These are phyloP conservation scores for Emericellopsis atlantica DNA, from an alignment of 2,329 filamentous ascomycete genomes.

Conservation along the genomic window DNA sequence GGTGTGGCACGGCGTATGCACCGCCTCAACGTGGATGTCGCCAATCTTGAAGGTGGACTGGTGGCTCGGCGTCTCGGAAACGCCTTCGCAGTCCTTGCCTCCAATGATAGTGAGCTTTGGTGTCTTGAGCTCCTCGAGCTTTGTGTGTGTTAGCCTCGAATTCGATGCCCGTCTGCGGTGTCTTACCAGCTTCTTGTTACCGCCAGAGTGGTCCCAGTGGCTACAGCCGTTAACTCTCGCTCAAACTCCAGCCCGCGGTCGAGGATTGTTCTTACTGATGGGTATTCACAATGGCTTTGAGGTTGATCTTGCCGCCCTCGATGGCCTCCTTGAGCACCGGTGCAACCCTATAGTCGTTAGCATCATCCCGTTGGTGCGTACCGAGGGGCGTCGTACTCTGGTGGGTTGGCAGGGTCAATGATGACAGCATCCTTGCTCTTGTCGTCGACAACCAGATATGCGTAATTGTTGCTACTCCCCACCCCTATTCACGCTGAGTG, in stretches of 20 bases:
- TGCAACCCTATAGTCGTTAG: slow-evolving; percentile 31
- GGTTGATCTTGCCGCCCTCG: slow-evolving; percentile 58
- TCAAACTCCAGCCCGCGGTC: background rate
- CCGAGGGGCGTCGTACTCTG: slow-evolving; percentile 50
- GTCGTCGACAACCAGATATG: slow-evolving; percentile 69
- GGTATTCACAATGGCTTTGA: slow-evolving; percentile 88
- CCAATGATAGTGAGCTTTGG: slow-evolving; percentile 67
- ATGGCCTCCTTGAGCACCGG: slow-evolving; percentile 63
- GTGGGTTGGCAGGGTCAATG: slow-evolving; percentile 68
- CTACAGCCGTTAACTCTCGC: slow-evolving; percentile 29
- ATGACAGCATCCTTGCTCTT: slow-evolving; percentile 64
- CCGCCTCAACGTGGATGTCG: slow-evolving; percentile 65
- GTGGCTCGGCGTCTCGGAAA: slow-evolving; percentile 65
- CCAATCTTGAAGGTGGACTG: slow-evolving; percentile 73
- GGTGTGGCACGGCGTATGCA: slow-evolving; percentile 97
- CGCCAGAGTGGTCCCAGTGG: slow-evolving; percentile 89
- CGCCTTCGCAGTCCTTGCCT: slow-evolving; percentile 72
- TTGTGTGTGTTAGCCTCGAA: slow-evolving; percentile 2
- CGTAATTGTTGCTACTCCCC: slow-evolving; percentile 71
- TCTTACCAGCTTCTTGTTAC: slow-evolving; percentile 69
- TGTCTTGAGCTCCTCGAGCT: slow-evolving; percentile 34
- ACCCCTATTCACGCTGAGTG: slow-evolving; percentile 41
- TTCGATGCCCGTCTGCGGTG: background rate
- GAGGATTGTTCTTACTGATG: slow-evolving; percentile 62
- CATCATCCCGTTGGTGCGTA: slow-evolving; percentile 52